Evolutionary conservation across 2,329 filamentous ascomycete species (phyloP).

Genomic region (Shiraia sp.): DNA sequence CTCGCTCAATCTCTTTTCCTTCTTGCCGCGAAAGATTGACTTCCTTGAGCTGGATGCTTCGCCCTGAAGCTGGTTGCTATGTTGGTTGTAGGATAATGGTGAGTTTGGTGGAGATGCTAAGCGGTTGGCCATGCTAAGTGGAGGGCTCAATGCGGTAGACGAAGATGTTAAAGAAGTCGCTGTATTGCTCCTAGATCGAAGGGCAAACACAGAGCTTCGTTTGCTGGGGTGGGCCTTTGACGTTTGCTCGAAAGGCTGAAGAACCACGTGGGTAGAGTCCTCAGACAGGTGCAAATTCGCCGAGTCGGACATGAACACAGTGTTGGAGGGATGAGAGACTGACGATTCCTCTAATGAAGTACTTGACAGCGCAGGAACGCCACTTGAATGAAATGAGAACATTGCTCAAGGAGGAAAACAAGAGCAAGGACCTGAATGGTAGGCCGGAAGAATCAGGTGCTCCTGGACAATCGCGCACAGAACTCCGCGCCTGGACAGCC

Average conservation of each 20-base stretch:
- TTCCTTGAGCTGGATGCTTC: conserved; percentile 29
- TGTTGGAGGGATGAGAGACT: conserved; percentile 22
- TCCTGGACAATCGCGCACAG: conserved; percentile 25
- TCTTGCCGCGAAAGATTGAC: conserved; percentile 42
- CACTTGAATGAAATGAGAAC: conserved; percentile 44
- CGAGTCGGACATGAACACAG: conserved; percentile 28
- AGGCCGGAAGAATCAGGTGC: conserved; percentile 27
- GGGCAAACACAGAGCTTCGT: conserved; percentile 42
- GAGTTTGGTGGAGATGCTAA: conserved; percentile 27
- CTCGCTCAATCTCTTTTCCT: conserved; percentile 40
- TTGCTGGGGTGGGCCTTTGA: conserved; percentile 24
- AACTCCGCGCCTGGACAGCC: conserved; percentile 29
- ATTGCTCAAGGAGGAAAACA: conserved; percentile 26
- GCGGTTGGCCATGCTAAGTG: conserved; percentile 23
- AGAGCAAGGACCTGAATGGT: conserved; percentile 9
- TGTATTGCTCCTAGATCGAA: conserved; percentile 45
- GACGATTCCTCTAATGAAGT: conserved; percentile 41
- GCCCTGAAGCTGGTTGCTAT: conserved; percentile 22
- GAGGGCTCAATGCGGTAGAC: conserved; percentile 23
- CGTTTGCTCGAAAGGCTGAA: conserved; percentile 38
- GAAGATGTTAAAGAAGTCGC: conserved; percentile 39
- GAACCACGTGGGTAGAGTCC: conserved; percentile 26
- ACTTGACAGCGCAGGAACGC: conserved; percentile 31
- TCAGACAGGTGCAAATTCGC: conserved; percentile 32
- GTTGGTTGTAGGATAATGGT: conserved; percentile 28